A percentile compares a stretch with the other conserved stretches of the same genome.
These are phyloP conservation scores for Neopestalotiopsis sp. DNA, from an alignment of 2,329 filamentous ascomycete species.

Conservation along the genomic window DNA sequence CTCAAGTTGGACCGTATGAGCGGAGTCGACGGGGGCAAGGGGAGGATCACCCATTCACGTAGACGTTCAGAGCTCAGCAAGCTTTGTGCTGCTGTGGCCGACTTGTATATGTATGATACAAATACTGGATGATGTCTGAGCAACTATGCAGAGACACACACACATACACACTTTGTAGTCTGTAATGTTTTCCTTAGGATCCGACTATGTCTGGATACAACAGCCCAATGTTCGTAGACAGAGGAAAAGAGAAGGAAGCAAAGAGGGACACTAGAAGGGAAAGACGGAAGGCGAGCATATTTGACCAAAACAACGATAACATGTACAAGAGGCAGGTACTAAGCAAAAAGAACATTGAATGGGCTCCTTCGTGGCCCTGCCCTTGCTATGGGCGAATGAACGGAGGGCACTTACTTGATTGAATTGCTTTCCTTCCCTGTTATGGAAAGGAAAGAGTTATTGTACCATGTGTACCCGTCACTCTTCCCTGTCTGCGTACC, in stretches of 20 bases:
- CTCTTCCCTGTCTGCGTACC: no score
- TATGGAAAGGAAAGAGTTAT: no score
- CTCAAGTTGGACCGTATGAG: slow-evolving; percentile 36
- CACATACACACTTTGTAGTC: background rate
- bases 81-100: slow-evolving; percentile 22
- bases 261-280: slow-evolving; percentile 23
- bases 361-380: no score
- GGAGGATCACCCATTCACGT: slow-evolving; percentile 39
- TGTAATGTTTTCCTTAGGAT: background rate
- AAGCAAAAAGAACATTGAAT: no score
- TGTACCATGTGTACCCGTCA: no score
- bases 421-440: no score
- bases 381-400: no score
- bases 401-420: no score
- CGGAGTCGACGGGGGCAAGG: slow-evolving; percentile 18
- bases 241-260: background rate
- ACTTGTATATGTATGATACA: background rate
- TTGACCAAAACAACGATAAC: background rate
- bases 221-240: background rate
- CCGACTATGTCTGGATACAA: background rate
- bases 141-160: background rate
- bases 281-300: slow-evolving; percentile 23
- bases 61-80: slow-evolving; percentile 22
- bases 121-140: background rate
- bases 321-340: background rate